A percentile compares a stretch with the other conserved stretches of the same genome.
Conservation (phyloP, 805 yeast species). For the Schizosaccharomyces lindneri region DNA sequence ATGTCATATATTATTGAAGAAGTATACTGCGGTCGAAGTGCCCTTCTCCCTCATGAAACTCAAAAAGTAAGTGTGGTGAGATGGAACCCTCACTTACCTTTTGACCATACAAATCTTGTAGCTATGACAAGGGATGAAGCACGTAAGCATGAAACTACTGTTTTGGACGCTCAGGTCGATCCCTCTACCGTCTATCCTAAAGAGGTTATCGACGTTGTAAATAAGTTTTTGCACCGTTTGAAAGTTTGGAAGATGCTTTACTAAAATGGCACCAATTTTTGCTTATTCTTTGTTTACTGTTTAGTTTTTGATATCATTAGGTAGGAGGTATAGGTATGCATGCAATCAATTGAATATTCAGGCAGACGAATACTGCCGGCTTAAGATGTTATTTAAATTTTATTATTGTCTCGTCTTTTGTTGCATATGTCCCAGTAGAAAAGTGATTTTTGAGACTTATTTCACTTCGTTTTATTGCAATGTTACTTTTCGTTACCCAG, state of each 20-base stretch:
- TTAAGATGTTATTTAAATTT: no score
- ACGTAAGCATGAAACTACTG: constrained; percentile 46
- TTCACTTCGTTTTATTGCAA: no score
- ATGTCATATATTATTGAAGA: constrained; percentile 72
- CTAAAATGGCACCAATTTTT: background rate
- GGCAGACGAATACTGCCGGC: no score
- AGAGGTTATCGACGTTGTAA: constrained; percentile 31
- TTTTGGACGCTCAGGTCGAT: constrained; percentile 33
- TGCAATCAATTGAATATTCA: no score
- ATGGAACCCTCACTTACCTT: constrained; percentile 53
- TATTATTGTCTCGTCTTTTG: no score
- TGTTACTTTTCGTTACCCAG: no score
- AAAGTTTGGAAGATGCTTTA: background rate
- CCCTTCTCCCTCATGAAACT: constrained; percentile 32
- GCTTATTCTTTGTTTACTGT: background rate
- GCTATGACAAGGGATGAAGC: constrained; percentile 78
- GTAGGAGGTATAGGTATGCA: no score
- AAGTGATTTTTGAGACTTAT: no score
- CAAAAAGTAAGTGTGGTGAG: constrained; percentile 52
- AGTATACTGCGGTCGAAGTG: constrained; percentile 77
- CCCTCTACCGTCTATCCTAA: constrained; percentile 37
- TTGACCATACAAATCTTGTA: constrained; percentile 56
- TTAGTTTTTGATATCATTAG: background rate
- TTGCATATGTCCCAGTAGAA: no score
- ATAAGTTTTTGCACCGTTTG: background rate